Percentiles rank a stretch among this genome's conserved stretches.
Conservation (phyloP, 2,329 filamentous ascomycete species). For the Diaporthe australafricana region DNA sequence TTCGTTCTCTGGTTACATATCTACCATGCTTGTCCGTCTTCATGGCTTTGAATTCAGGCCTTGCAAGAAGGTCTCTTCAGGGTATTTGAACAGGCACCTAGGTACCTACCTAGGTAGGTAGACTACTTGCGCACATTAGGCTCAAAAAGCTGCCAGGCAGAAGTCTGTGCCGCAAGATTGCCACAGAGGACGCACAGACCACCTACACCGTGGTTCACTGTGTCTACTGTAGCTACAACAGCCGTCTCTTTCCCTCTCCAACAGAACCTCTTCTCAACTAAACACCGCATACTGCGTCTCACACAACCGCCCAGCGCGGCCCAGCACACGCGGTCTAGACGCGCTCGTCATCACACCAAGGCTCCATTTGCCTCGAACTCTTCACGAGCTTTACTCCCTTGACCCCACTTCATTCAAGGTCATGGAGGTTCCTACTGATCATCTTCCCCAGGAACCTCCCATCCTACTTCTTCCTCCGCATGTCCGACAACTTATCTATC, state of each 20-base stretch:
- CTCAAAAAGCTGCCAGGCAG: background rate
- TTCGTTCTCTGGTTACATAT: background rate
- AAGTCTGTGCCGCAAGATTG: background rate
- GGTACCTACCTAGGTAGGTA: too few species aligned
- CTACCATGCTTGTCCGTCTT: background rate
- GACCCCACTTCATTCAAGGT: background rate
- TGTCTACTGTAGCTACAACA: background rate
- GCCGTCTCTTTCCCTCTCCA: background rate
- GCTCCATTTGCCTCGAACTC: background rate
- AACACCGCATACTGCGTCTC: background rate
- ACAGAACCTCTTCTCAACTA: background rate
- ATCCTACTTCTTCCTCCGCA: background rate
- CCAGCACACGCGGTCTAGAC: background rate
- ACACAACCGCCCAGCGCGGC: background rate
- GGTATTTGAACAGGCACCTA: background rate
- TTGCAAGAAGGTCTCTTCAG: background rate
- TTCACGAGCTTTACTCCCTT: background rate
- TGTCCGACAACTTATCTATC: background rate
- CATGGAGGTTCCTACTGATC: background rate
- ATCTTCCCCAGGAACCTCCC: background rate
- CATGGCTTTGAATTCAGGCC: background rate
- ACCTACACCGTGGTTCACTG: background rate
- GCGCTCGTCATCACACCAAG: background rate
- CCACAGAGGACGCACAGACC: background rate
- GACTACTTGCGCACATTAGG: background rate